Conservation (phyloP, 2,329 filamentous ascomycete species). For the Curvularia hawaiiensis region DNA sequence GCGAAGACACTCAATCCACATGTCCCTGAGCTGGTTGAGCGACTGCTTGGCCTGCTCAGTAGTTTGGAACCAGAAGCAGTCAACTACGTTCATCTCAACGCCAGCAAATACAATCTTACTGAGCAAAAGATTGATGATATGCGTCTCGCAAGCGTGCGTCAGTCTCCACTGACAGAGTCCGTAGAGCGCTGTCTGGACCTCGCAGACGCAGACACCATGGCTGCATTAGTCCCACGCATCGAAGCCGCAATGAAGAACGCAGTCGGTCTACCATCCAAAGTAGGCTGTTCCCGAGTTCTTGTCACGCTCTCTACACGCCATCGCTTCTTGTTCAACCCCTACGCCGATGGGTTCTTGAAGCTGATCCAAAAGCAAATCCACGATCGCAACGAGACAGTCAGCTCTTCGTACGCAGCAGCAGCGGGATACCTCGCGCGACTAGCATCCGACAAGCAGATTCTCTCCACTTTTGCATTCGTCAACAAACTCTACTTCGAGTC, state of each 20-base stretch:
- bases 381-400: constrained; percentile 93
- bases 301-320: constrained; percentile 84
- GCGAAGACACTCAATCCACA: constrained; percentile 79
- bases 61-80: constrained; percentile 87
- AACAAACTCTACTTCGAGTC: constrained; percentile 79
- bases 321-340: constrained; percentile 72
- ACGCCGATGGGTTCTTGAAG: constrained; percentile 77
- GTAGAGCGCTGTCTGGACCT: constrained; percentile 88
- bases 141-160: constrained; percentile 78
- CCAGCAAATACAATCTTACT: constrained; percentile 80
- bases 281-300: constrained; percentile 85
- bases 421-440: constrained; percentile 81
- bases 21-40: constrained; percentile 79
- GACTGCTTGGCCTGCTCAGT: constrained; percentile 80
- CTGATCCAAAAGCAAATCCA: constrained; percentile 80
- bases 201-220: constrained; percentile 79
- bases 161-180: constrained; percentile 88
- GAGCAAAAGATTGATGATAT: constrained; percentile 90
- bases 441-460: constrained; percentile 63
- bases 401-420: constrained; percentile 83
- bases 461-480: constrained; percentile 60
- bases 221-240: constrained; percentile 71
- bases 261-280: constrained; percentile 90
- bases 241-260: constrained; percentile 82
- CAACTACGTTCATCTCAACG: constrained; percentile 92